Conservation (phyloP, 306 rosid genomes). For the Fragaria iinumae region DNA sequence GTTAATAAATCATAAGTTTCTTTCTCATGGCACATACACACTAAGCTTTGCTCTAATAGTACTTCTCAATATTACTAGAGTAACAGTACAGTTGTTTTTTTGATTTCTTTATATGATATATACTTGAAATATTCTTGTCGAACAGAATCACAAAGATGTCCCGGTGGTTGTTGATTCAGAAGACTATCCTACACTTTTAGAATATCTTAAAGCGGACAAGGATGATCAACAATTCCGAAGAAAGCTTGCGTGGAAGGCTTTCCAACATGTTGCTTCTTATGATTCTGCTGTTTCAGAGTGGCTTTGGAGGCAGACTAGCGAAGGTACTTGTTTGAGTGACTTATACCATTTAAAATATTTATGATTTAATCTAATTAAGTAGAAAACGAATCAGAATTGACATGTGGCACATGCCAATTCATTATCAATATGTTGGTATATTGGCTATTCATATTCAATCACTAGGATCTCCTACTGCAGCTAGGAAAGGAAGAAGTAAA, state of each 20-base stretch:
- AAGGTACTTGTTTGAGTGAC: constrained; percentile 42
- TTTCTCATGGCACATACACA: background rate
- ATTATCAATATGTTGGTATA: too few relatives aligned
- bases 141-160: constrained; percentile 90
- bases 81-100: background rate
- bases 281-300: constrained; percentile 95
- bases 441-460: too few relatives aligned
- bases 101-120: constrained; percentile 12
- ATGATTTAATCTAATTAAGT: background rate
- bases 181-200: constrained; percentile 73
- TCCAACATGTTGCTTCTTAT: constrained; percentile 84
- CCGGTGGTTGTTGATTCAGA: constrained; percentile 87
- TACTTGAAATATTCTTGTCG: constrained; percentile 22
- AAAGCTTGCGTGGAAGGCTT: constrained; percentile 95
- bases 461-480: too few relatives aligned
- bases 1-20: background rate
- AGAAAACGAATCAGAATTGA: background rate
- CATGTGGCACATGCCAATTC: background rate
- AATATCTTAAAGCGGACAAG: constrained; percentile 63
- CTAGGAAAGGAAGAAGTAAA: too few relatives aligned
- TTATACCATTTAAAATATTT: background rate
- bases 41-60: background rate
- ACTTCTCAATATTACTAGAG: background rate
- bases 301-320: constrained; percentile 86
- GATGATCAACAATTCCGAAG: constrained; percentile 63